These are phyloP conservation scores for Hanseniaspora mollemarum DNA, from an alignment of 805 yeast species.

Conservation along the genomic window DNA sequence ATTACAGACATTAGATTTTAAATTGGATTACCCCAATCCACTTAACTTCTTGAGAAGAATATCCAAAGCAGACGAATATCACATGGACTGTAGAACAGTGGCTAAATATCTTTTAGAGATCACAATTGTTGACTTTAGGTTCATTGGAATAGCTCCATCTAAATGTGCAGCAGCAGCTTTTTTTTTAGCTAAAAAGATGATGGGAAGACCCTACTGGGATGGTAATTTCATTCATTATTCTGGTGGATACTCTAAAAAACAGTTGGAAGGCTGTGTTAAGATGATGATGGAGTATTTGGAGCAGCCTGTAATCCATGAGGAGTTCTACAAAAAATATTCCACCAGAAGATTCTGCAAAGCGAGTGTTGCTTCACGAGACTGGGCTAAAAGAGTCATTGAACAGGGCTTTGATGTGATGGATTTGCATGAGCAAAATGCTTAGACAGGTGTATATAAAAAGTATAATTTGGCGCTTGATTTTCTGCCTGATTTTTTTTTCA, in stretches of 20 bases:
- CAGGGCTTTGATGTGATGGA: slow-evolving; percentile 33
- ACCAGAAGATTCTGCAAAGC: slow-evolving; percentile 81
- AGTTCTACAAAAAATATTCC: slow-evolving; percentile 86
- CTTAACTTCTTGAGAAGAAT: slow-evolving; percentile 85
- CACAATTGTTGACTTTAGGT: slow-evolving; percentile 63
- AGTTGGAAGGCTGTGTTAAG: slow-evolving; percentile 59
- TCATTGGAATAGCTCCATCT: slow-evolving; percentile 69
- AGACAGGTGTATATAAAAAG: too few species aligned
- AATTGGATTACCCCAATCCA: slow-evolving; percentile 80
- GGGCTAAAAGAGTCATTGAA: slow-evolving; percentile 53
- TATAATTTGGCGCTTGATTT: too few species aligned
- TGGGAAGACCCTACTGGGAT: slow-evolving; percentile 66
- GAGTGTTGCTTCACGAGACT: slow-evolving; percentile 63
- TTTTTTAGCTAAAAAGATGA: slow-evolving; percentile 69
- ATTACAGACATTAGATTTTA: slow-evolving; percentile 59
- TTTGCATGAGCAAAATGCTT: slow-evolving; percentile 26
- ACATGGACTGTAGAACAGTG: slow-evolving; percentile 76
- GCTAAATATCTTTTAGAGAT: slow-evolving; percentile 81
- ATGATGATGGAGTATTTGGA: slow-evolving; percentile 66
- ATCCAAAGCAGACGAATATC: slow-evolving; percentile 88
- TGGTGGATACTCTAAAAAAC: slow-evolving; percentile 73
- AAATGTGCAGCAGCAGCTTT: slow-evolving; percentile 81
- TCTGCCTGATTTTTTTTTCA: too few species aligned
- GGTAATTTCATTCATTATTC: slow-evolving; percentile 80
- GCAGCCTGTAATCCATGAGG: slow-evolving; percentile 78